Conservation (phyloP, 75 land plant genomes). For the Pinus albicaulis region DNA sequence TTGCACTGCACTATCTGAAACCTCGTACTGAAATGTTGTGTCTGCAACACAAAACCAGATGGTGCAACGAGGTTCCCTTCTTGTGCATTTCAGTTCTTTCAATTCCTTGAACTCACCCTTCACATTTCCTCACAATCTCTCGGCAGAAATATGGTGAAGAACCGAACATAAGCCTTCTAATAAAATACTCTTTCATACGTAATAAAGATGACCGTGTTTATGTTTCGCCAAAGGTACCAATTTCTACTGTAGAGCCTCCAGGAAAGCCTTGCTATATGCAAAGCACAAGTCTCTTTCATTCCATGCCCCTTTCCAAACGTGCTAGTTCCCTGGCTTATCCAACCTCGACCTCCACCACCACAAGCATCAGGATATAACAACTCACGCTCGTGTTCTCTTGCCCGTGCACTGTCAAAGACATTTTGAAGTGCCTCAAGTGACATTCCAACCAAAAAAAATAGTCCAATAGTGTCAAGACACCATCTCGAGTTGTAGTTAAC, state of each 20-base stretch:
- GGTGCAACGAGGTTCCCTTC: conserved; percentile 86
- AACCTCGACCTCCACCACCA: no score
- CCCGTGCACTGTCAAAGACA: no score
- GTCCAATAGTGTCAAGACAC: no score
- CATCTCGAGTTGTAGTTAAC: no score
- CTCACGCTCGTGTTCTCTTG: no score
- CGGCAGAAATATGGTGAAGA: conserved; percentile 79
- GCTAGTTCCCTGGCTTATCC: no score
- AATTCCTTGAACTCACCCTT: conserved; percentile 95
- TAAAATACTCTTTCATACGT: conserved; percentile 97
- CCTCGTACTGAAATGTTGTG: conserved; percentile 92
- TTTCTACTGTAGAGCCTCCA: conserved; percentile 97
- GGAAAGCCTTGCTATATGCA: conserved; percentile 90
- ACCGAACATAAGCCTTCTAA: conserved; percentile 98
- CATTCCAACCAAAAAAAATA: no score
- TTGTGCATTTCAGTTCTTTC: conserved; percentile 90
- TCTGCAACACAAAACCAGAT: conserved; percentile 98
- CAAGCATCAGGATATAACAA: no score
- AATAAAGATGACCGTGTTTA: conserved; percentile 78
- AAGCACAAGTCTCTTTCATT: no score
- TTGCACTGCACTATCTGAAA: conserved; percentile 75
- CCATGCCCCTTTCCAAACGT: no score
- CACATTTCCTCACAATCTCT: conserved; percentile 98
- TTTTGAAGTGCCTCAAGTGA: no score
- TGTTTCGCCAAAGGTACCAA: no score